phyloP scores from a whole-genome alignment of 768 basidiomycete genomes.

The Hygrophoropsis aurantiaca region DNA sequence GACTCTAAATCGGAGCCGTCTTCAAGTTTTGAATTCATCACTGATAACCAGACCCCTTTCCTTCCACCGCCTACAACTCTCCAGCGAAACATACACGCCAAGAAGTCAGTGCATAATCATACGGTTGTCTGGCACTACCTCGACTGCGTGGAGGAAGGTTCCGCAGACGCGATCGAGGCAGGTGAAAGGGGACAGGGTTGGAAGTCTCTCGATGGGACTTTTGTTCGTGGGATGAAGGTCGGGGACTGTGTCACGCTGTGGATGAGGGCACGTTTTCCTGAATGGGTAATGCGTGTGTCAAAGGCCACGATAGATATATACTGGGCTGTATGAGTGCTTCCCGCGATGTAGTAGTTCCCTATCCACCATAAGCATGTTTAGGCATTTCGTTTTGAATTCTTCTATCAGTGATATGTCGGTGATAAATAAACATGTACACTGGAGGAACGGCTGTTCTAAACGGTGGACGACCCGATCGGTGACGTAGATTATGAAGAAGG shows the following conservation, averaged over 20 bases:
- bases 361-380: no score
- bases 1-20: not conserved
- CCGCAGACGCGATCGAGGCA: not conserved
- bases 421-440: no score
- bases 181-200: not conserved
- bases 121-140: conserved; percentile 3
- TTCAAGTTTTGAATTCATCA: not conserved
- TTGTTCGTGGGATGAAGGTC: not conserved
- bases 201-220: not conserved
- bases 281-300: no score
- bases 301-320: no score
- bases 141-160: not conserved
- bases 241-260: not conserved
- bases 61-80: not conserved
- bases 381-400: no score
- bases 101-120: not conserved
- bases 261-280: not conserved
- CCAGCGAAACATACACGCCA: not conserved
- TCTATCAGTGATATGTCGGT: no score
- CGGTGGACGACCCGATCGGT: no score
- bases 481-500: no score
- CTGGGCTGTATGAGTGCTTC: no score
- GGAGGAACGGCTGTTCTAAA: no score
- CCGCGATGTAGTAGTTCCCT: no score
- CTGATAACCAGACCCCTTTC: no score